Conservation (phyloP, 1,284 basidiomycete species). For the Sanghuangporus sanghuang region DNA sequence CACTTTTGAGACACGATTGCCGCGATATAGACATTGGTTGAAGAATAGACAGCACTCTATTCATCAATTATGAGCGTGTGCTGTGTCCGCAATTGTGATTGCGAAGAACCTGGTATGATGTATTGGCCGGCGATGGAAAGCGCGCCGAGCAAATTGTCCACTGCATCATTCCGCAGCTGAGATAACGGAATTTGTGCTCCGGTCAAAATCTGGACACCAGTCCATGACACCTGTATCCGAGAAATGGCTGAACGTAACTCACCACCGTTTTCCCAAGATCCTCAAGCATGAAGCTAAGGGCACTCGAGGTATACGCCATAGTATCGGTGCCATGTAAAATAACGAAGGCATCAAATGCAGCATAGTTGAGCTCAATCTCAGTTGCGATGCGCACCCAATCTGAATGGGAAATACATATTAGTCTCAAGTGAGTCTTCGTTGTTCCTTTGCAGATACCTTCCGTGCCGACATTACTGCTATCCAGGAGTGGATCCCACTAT, state of each 20-base stretch:
- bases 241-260: conserved; percentile 19
- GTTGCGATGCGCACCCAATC: conserved; percentile 89
- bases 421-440: conserved; percentile 8
- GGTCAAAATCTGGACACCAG: conserved; percentile 63
- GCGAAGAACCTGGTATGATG: conserved; percentile 72
- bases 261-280: conserved; percentile 88
- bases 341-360: conserved; percentile 83
- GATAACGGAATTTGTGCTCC: conserved; percentile 92
- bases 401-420: conserved; percentile 26
- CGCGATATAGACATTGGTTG: conserved; percentile 82
- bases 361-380: conserved; percentile 89
- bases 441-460: conserved; percentile 42
- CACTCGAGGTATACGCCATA: conserved; percentile 86
- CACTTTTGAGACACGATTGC: conserved; percentile 82
- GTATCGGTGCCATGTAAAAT: conserved; percentile 92
- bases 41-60: conserved; percentile 83
- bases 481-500: conserved; percentile 82
- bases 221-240: background rate
- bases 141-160: conserved; percentile 86
- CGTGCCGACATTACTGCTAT: conserved; percentile 84
- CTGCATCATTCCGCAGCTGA: conserved; percentile 83
- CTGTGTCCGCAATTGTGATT: background rate
- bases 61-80: background rate
- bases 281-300: conserved; percentile 85
- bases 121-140: conserved; percentile 86